Evolutionary conservation across 2,329 filamentous ascomycete species (phyloP).

Genomic region (Pyrenophora graminea): DNA sequence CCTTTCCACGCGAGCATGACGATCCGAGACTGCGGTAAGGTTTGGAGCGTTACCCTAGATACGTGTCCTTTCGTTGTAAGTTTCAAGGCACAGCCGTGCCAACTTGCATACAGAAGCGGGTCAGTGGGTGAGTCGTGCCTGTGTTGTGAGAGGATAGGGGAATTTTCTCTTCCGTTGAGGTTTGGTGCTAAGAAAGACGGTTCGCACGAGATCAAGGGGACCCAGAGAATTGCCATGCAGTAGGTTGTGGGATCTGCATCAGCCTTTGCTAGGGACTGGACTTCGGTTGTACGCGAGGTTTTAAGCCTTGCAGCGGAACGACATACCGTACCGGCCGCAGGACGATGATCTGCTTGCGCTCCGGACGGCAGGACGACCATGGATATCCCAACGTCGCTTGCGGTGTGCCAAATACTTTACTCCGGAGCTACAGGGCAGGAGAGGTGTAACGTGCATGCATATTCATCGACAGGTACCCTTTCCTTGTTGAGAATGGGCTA

Average conservation of each 20-base stretch:
- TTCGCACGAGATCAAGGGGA: no score
- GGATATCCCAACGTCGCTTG: neutral
- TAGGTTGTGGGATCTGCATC: no score
- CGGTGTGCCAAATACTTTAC: neutral
- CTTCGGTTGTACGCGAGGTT: no score
- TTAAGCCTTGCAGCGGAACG: no score
- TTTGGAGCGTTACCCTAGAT: neutral
- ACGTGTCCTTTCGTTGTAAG: neutral
- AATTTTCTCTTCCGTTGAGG: neutral
- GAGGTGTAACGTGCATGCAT: neutral
- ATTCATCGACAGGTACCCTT: conserved; percentile 9
- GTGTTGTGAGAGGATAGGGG: neutral
- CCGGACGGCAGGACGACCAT: neutral
- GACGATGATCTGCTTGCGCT: no score
- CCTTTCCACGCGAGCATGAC: neutral
- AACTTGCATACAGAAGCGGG: neutral
- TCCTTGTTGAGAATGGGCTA: neutral
- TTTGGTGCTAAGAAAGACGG: neutral
- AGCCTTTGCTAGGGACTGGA: no score
- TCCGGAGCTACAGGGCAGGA: neutral
- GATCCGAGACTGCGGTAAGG: conserved; percentile 1
- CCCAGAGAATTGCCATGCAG: no score
- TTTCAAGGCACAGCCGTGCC: conserved; percentile 1
- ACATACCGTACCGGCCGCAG: no score
- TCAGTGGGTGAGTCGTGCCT: neutral